Percentiles rank a stretch among this genome's conserved stretches.
Conservation (phyloP, 768 basidiomycete species). For the Hygrocybe punicea region DNA sequence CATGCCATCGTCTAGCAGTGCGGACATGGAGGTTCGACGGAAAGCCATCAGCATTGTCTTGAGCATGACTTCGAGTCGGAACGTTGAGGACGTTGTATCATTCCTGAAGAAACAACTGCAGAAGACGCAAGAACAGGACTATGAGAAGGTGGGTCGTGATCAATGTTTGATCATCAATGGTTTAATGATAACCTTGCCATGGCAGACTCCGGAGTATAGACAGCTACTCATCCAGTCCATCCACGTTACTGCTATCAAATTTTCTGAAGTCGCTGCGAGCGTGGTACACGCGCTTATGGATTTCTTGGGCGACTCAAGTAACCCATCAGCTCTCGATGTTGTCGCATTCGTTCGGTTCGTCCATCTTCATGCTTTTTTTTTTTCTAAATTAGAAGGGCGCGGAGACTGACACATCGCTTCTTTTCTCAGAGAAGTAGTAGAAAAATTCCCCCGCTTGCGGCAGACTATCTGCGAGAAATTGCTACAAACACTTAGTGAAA, state of each 20-base stretch:
- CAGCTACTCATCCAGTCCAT: conserved; percentile 97
- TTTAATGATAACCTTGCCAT: neutral
- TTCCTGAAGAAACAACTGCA: conserved; percentile 99
- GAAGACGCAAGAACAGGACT: conserved; percentile 86
- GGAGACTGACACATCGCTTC: neutral
- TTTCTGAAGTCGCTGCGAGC: conserved; percentile 93
- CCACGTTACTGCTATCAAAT: conserved; percentile 92
- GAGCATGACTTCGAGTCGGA: conserved; percentile 89
- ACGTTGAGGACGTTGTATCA: conserved; percentile 92
- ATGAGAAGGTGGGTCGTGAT: conserved; percentile 68
- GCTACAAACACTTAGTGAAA: conserved; percentile 72
- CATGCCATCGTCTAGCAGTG: conserved; percentile 41
- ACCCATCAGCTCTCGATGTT: conserved; percentile 92
- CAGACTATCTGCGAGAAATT: conserved; percentile 81
- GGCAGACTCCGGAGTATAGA: conserved; percentile 86
- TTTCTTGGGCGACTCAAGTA: conserved; percentile 91
- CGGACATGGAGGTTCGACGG: conserved; percentile 93
- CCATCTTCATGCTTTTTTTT: neutral
- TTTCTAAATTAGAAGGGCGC: neutral
- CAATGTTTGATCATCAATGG: neutral
- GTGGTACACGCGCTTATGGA: conserved; percentile 94
- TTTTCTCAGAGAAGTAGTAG: conserved; percentile 79
- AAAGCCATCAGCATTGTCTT: conserved; percentile 89
- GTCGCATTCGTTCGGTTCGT: conserved; percentile 61
- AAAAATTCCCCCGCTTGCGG: conserved; percentile 91